These are phyloP conservation scores for Marasmius oreades DNA, from an alignment of 1,284 basidiomycete species.

Conservation along the genomic window DNA sequence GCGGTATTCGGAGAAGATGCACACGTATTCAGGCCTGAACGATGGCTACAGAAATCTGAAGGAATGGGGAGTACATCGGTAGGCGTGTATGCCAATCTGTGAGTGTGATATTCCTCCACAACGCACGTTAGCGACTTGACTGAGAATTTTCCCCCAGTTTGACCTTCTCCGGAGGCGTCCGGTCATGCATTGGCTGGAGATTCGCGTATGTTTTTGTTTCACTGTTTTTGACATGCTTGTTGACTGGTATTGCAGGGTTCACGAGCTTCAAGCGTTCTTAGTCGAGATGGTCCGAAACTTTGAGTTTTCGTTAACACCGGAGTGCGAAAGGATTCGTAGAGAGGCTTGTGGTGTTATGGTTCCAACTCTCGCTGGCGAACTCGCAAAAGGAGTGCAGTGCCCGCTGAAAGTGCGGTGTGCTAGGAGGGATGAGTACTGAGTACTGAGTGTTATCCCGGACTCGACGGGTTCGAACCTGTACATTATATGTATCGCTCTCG, in stretches of 20 bases:
- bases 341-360: conserved; percentile 5
- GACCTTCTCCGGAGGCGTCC: conserved; percentile 25
- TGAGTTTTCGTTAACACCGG: conserved; percentile 8
- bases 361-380: conserved; percentile 5
- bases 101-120: conserved; percentile 10
- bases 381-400: conserved; percentile 6
- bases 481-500: too few species aligned
- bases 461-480: too few species aligned
- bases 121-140: background rate
- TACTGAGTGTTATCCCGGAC: too few species aligned
- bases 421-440: background rate
- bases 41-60: conserved; percentile 22
- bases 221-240: too few species aligned
- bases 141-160: conserved; percentile 12
- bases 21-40: conserved; percentile 26
- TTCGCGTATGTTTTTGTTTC: conserved; percentile 4
- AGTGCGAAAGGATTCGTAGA: background rate
- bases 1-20: conserved; percentile 31
- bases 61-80: conserved; percentile 18
- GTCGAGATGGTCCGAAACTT: conserved; percentile 12
- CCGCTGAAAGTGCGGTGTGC: conserved; percentile 1
- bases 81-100: conserved; percentile 31
- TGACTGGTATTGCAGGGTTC: background rate
- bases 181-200: conserved; percentile 31
- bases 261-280: conserved; percentile 12